These are phyloP conservation scores for Lepiota venenata DNA, from an alignment of 768 basidiomycete genomes.

Conservation along the genomic window DNA sequence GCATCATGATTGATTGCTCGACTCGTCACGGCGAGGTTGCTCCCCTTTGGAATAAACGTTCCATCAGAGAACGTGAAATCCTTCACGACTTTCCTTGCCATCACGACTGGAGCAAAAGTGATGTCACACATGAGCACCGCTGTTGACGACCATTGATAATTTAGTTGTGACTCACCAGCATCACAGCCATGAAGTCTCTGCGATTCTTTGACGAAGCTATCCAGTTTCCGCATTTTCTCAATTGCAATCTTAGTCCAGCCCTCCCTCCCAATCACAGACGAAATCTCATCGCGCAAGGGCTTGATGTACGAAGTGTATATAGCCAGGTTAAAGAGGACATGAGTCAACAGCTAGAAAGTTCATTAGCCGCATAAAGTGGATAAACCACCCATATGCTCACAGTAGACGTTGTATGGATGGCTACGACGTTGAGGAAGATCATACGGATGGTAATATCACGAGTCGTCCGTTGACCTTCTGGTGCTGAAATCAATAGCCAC, in stretches of 20 bases:
- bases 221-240: conserved; percentile 38
- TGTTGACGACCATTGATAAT: neutral
- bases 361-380: neutral
- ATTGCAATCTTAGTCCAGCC: conserved; percentile 33
- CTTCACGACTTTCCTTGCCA: conserved; percentile 29
- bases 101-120: no score
- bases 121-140: no score
- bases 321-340: conserved; percentile 29
- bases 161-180: conserved; percentile 17
- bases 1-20: conserved; percentile 24
- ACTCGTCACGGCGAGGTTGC: neutral
- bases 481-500: conserved; percentile 33
- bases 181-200: conserved; percentile 32
- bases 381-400: conserved; percentile 21
- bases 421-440: conserved; percentile 34
- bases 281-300: conserved; percentile 38
- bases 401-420: conserved; percentile 33
- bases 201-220: conserved; percentile 50
- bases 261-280: conserved; percentile 21
- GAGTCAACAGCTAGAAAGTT: conserved; percentile 27
- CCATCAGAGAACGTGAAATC: conserved; percentile 46
- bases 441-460: conserved; percentile 25
- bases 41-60: conserved; percentile 29
- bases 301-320: conserved; percentile 28
- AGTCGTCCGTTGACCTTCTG: conserved; percentile 20